Conservation (phyloP, 306 rosid species). For the Potentilla sterilis region DNA sequence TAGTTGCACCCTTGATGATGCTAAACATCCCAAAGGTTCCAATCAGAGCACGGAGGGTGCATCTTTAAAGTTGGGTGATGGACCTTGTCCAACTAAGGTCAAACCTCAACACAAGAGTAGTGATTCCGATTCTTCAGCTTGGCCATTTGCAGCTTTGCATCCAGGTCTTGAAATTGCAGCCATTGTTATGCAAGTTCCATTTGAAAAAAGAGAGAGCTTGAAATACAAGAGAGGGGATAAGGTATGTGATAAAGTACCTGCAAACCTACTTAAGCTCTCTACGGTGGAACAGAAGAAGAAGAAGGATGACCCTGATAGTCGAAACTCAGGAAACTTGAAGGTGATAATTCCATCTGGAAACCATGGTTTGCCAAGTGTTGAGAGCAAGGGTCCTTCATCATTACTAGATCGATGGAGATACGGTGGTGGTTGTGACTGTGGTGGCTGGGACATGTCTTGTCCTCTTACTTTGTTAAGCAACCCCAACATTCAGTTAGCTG, state of each 20-base stretch:
- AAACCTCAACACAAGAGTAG: constrained; percentile 46
- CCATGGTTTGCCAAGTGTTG: constrained; percentile 69
- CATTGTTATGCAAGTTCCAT: constrained; percentile 65
- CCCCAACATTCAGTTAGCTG: constrained; percentile 46
- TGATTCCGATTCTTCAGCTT: constrained; percentile 41
- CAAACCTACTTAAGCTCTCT: constrained; percentile 40
- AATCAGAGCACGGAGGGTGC: constrained; percentile 38
- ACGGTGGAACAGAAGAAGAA: constrained; percentile 36
- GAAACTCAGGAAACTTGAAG: constrained; percentile 54
- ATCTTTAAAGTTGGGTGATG: constrained; percentile 27
- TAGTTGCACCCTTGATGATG: constrained; percentile 29
- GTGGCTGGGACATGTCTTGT: constrained; percentile 99
- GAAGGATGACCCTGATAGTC: constrained; percentile 30
- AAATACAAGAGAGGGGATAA: constrained; percentile 45
- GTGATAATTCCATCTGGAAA: constrained; percentile 79
- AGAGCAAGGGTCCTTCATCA: constrained; percentile 62
- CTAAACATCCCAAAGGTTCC: constrained; percentile 41
- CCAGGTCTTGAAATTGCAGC: constrained; percentile 72
- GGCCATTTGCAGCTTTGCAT: constrained; percentile 41
- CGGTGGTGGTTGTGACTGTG: constrained; percentile 96
- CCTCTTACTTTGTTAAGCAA: constrained; percentile 77
- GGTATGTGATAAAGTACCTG: constrained; percentile 28
- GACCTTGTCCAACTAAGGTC: constrained; percentile 31
- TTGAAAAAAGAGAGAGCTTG: constrained; percentile 57
- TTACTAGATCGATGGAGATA: constrained; percentile 80